Evolutionary conservation across 495 filamentous ascomycete genomes (phyloP).

Genomic region (Podospora anserina): DNA sequence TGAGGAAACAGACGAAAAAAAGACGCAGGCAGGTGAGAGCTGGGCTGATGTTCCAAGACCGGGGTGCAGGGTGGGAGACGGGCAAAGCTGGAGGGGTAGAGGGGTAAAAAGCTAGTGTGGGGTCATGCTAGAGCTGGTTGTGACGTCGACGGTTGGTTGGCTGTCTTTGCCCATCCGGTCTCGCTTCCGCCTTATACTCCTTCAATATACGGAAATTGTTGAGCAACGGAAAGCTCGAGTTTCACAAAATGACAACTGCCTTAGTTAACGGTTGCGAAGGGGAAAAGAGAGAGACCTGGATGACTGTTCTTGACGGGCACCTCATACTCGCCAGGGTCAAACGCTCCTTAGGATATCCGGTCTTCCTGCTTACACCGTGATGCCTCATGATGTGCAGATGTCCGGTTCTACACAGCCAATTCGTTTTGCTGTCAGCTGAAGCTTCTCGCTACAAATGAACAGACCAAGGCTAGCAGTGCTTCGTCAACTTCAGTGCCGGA

Average conservation of each 20-base stretch:
- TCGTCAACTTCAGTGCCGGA: too few relatives aligned
- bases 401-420: background rate
- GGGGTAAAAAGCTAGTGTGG: conserved; percentile 13
- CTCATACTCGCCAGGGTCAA: too few relatives aligned
- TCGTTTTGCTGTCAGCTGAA: too few relatives aligned
- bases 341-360: too few relatives aligned
- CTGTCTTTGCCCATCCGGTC: conserved; percentile 10
- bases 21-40: conserved; percentile 29
- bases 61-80: background rate
- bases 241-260: too few relatives aligned
- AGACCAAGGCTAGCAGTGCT: background rate
- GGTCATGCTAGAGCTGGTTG: conserved; percentile 29
- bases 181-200: background rate
- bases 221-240: background rate
- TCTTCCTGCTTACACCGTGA: too few relatives aligned
- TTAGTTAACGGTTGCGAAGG: too few relatives aligned
- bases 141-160: conserved; percentile 35
- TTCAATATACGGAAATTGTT: background rate
- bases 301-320: too few relatives aligned
- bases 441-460: background rate
- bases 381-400: background rate
- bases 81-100: conserved; percentile 29
- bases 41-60: conserved; percentile 13
- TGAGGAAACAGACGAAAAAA: background rate
- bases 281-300: too few relatives aligned